A percentile compares a stretch with the other conserved stretches of the same genome.
phyloP scores from a whole-genome alignment of 371 early-diverging fungal genomes.

The Mucor racemosus region DNA sequence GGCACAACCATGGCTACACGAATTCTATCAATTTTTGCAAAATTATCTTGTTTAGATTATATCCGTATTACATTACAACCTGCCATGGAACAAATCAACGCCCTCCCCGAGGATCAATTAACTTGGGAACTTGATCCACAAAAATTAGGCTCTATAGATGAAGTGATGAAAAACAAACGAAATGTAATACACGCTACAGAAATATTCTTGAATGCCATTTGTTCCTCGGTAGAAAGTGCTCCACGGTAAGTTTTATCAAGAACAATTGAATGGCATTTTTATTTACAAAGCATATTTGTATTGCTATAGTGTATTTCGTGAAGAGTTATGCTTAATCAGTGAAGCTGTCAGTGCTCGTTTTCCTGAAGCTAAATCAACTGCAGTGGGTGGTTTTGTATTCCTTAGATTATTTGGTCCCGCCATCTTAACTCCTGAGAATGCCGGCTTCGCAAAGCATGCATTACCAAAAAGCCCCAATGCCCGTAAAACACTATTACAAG shows the following conservation, averaged over 20 bases:
- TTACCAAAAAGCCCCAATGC: constrained; percentile 45
- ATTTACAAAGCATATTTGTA: constrained; percentile 21
- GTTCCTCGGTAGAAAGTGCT: constrained; percentile 66
- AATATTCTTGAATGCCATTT: constrained; percentile 80
- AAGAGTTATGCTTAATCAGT: constrained; percentile 77
- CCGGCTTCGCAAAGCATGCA: constrained; percentile 50
- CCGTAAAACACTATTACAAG: constrained; percentile 83
- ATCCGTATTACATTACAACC: constrained; percentile 82
- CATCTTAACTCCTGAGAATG: constrained; percentile 83
- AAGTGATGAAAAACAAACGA: constrained; percentile 68
- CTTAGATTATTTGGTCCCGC: constrained; percentile 93
- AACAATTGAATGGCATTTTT: too few species aligned
- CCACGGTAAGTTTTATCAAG: constrained; percentile 52
- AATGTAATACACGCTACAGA: constrained; percentile 82
- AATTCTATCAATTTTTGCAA: constrained; percentile 80
- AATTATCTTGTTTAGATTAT: constrained; percentile 78
- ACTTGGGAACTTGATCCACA: constrained; percentile 86
- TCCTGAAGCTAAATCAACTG: constrained; percentile 82
- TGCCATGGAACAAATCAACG: constrained; percentile 63
- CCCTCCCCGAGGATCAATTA: constrained; percentile 46
- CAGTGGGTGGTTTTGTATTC: constrained; percentile 95
- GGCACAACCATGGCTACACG: constrained; percentile 91
- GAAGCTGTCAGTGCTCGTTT: constrained; percentile 80
- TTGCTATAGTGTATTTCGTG: constrained; percentile 60
- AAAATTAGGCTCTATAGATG: constrained; percentile 65